Conservation (phyloP, 345 rosid genomes). For the Aurinia saxatilis region DNA sequence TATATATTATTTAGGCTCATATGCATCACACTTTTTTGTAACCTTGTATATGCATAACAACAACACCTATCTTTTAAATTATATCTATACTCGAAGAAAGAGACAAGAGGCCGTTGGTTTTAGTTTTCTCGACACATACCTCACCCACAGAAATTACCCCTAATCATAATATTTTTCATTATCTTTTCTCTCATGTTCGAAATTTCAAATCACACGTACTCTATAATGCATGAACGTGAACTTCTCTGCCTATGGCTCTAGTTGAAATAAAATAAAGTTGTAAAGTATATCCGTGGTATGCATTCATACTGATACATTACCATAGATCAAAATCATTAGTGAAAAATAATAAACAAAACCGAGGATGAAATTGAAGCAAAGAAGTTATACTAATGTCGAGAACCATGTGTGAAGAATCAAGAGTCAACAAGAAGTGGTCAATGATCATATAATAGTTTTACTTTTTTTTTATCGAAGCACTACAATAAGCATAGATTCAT, state of each 20-base stretch:
- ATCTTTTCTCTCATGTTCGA: background rate
- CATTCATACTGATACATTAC: background rate
- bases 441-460: background rate
- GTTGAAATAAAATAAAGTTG: constrained; percentile 5
- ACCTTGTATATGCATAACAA: too few species aligned
- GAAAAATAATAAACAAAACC: too few species aligned
- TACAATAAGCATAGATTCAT: background rate
- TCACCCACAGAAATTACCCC: constrained; percentile 20
- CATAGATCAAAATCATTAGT: background rate
- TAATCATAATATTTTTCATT: background rate
- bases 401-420: background rate
- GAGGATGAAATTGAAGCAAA: background rate
- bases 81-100: background rate
- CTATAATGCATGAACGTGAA: constrained; percentile 11
- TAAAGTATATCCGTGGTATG: background rate
- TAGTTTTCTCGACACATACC: background rate
- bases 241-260: background rate
- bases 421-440: background rate
- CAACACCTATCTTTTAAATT: too few species aligned
- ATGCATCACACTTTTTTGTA: too few species aligned
- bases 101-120: constrained; percentile 28
- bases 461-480: background rate
- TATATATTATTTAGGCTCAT: too few species aligned
- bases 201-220: background rate
- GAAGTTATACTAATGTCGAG: background rate